Percentiles rank a stretch among this genome's conserved stretches.
Evolutionary conservation across 441 rosid species (phyloP).

Genomic region (Hura crepitans): DNA sequence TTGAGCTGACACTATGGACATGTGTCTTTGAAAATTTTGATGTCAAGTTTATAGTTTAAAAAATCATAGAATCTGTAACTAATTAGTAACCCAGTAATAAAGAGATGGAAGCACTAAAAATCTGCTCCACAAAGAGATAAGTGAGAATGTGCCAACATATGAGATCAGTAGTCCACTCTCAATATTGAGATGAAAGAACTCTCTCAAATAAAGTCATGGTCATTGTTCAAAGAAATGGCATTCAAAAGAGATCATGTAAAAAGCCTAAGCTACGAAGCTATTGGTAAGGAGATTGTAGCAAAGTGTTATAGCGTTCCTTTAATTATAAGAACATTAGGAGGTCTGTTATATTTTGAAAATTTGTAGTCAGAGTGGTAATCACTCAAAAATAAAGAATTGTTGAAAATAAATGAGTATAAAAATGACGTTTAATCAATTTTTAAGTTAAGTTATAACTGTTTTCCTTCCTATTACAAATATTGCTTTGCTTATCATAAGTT

Average conservation of each 20-base stretch:
- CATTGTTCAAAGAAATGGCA: slow-evolving; percentile 19
- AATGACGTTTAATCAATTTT: slow-evolving; percentile 13
- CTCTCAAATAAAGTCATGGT: slow-evolving; percentile 1
- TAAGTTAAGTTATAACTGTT: slow-evolving; percentile 21
- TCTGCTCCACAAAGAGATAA: no score
- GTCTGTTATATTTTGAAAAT: slow-evolving; percentile 6
- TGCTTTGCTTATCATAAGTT: slow-evolving; percentile 25
- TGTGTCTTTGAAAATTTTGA: slow-evolving; percentile 23
- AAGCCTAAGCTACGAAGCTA: background rate
- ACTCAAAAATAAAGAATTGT: slow-evolving; percentile 12
- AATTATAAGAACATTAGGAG: slow-evolving; percentile 19
- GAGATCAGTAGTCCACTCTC: no score
- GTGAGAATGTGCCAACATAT: no score
- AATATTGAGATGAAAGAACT: background rate
- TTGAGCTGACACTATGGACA: slow-evolving; percentile 7
- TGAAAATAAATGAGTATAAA: background rate
- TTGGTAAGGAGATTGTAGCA: slow-evolving; percentile 22
- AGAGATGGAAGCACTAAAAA: background rate
- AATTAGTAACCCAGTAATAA: background rate
- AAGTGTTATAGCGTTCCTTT: slow-evolving; percentile 32
- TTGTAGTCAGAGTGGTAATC: slow-evolving; percentile 14
- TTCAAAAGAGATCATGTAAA: slow-evolving; percentile 4
- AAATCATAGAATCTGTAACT: background rate
- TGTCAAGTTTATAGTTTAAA: slow-evolving; percentile 3
- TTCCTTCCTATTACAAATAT: slow-evolving; percentile 18